These are phyloP conservation scores for Herpotrichia juniperi DNA, from an alignment of 2,329 filamentous ascomycete species.

Conservation along the genomic window DNA sequence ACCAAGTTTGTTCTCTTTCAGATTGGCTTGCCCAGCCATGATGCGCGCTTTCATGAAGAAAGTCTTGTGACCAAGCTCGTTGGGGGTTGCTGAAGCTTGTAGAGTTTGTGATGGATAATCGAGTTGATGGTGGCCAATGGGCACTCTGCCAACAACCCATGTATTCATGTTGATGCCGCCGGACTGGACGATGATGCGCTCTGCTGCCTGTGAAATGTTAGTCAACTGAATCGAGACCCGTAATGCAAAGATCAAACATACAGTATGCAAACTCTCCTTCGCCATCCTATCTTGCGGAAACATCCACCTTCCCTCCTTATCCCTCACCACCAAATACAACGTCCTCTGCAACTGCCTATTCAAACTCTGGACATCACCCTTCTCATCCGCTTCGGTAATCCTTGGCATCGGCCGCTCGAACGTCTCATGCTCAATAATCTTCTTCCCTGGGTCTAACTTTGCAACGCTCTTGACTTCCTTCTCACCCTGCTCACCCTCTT, in stretches of 20 bases:
- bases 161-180: constrained; percentile 98
- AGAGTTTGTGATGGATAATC: constrained; percentile 55
- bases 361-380: constrained; percentile 76
- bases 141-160: constrained; percentile 91
- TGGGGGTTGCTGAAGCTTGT: constrained; percentile 24
- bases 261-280: constrained; percentile 80
- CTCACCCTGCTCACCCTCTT: constrained; percentile 28
- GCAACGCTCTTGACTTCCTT: constrained; percentile 8
- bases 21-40: constrained; percentile 91
- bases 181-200: constrained; percentile 75
- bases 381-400: constrained; percentile 77
- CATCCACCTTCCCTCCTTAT: constrained; percentile 73
- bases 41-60: constrained; percentile 98
- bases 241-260: constrained; percentile 55
- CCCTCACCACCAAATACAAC: constrained; percentile 85
- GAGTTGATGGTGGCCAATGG: constrained; percentile 77
- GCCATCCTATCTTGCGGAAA: constrained; percentile 78
- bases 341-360: constrained; percentile 81
- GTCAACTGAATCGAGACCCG: neutral
- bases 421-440: constrained; percentile 55
- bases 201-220: constrained; percentile 69
- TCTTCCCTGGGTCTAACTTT: constrained; percentile 32
- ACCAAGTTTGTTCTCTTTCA: constrained; percentile 73
- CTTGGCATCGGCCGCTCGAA: constrained; percentile 74
- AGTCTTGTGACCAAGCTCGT: constrained; percentile 74